Evolutionary conservation across 179 eudicot genomes (phyloP), one percentile per base, ranked within the genome.

Genomic region (Drosera spatulata): DNA sequence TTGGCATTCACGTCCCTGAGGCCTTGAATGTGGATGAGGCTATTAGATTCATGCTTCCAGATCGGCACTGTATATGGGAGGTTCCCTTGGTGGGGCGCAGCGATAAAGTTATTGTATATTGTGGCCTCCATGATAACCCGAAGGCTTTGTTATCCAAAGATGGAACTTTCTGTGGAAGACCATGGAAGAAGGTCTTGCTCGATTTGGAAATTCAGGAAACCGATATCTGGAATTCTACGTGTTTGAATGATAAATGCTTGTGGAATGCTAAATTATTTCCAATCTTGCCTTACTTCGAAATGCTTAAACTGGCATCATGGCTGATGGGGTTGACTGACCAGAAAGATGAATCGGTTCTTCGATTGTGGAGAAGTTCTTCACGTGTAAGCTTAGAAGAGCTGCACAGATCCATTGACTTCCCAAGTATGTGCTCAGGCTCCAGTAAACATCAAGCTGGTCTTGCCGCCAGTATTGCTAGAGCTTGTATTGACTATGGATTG

Each of bases 31-130:
- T 62, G 49, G 60, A 68, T 59, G 69, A 75, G 63, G 66, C 79
- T 4, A 69, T 82, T 54, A 79, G 71, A 66, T 86, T 93, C 72
- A 74, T 86, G 74, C 97, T 93, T 76, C 99, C 99, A 58, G 95
- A 86, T 82, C 90, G 94, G 63, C 97, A 93, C 80, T 90, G 99
- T 68, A 80, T 93, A 58, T 93, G 99, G 99, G 96, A n/a, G n/a
- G n/a, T n/a, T n/a, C n/a, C n/a, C n/a, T n/a, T n/a, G n/a, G n/a
- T n/a, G n/a, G n/a, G n/a, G n/a, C n/a, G n/a, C n/a, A n/a, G n/a
- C n/a, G n/a, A n/a, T n/a, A n/a, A n/a, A 93, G 83, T 93, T 56
- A 72, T 90, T 57, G 95, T 90, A 41, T 90, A 85, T 70, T 93
- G 99, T 80, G 99, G 99, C 41, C 88, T 93, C 66, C 94, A 86